Evolutionary conservation across 352 stramenopile species (phyloP).

Genomic region (Phytophthora fragariaefolia): DNA sequence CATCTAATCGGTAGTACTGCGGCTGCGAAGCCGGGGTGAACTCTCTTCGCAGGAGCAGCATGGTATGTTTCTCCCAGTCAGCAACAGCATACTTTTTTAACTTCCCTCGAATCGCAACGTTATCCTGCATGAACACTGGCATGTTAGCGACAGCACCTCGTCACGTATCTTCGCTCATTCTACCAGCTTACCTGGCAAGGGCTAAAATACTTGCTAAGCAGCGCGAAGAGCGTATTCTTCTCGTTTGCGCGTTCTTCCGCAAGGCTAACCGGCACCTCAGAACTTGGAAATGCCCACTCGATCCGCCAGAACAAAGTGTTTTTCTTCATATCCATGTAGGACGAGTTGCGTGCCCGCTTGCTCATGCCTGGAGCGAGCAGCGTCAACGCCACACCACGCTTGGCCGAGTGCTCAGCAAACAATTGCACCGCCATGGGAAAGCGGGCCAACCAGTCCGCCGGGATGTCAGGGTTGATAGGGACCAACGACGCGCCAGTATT

Average conservation of each 20-base stretch:
- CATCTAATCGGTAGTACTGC: conserved; percentile 79
- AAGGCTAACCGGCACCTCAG: conserved; percentile 53
- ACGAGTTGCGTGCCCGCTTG: conserved; percentile 78
- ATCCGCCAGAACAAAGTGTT: conserved; percentile 75
- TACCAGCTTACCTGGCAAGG: conserved; percentile 51
- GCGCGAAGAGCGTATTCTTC: conserved; percentile 52
- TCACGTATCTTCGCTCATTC: neutral
- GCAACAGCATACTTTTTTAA: conserved; percentile 68
- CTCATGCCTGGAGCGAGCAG: conserved; percentile 84
- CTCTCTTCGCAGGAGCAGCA: conserved; percentile 80
- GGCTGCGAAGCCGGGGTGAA: conserved; percentile 70
- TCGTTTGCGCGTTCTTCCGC: conserved; percentile 64
- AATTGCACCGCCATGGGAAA: conserved; percentile 77
- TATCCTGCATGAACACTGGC: conserved; percentile 52
- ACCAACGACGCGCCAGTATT: neutral
- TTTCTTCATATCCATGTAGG: conserved; percentile 73
- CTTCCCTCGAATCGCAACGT: conserved; percentile 68
- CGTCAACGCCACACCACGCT: conserved; percentile 72
- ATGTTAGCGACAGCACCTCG: neutral
- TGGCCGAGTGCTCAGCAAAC: conserved; percentile 70
- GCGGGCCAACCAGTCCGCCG: conserved; percentile 71
- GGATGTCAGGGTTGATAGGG: conserved; percentile 65
- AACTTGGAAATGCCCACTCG: conserved; percentile 76
- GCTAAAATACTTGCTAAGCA: conserved; percentile 71
- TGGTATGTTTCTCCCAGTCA: conserved; percentile 62